Evolutionary conservation across 139 green algal species (phyloP).

Genomic region (Chlorella sp.): DNA sequence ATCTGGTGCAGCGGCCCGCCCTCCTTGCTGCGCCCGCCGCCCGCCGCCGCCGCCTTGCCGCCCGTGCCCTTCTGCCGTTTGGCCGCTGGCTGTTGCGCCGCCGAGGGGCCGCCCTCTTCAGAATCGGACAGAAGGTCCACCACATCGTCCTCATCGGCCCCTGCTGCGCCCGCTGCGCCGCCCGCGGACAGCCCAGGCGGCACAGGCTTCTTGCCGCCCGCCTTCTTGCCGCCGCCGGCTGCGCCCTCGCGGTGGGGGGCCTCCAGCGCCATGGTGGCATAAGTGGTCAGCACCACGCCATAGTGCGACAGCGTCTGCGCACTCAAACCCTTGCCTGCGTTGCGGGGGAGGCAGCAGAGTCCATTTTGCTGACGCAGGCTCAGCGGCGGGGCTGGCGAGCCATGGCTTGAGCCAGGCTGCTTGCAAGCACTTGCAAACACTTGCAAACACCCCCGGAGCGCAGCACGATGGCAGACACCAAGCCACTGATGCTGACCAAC

Average conservation of each 20-base stretch:
- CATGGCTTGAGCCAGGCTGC: no score
- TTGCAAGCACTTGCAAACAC: no score
- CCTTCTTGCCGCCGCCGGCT: slow-evolving; percentile 9
- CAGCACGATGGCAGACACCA: no score
- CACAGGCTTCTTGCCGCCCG: not conserved
- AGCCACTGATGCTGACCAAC: no score
- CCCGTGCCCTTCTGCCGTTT: slow-evolving; percentile 17
- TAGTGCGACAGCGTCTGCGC: slow-evolving; percentile 59
- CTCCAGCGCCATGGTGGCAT: slow-evolving; percentile 77
- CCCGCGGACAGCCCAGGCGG: not conserved
- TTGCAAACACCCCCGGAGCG: no score
- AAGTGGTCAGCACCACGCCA: slow-evolving; percentile 93
- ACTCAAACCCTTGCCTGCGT: slow-evolving; percentile 51
- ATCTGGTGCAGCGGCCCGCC: slow-evolving; percentile 64
- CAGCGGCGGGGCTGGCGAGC: no score
- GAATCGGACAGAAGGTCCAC: slow-evolving; percentile 8
- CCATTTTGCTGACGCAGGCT: no score
- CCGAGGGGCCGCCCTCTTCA: not conserved
- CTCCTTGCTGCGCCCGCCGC: not conserved
- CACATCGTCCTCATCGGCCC: not conserved
- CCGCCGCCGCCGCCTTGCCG: not conserved
- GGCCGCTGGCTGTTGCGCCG: not conserved
- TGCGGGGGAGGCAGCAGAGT: not conserved
- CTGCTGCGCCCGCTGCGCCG: not conserved
- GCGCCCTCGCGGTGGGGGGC: slow-evolving; percentile 32